phyloP scores from a whole-genome alignment of 2,329 filamentous ascomycete species.

The Periconia sp. region DNA sequence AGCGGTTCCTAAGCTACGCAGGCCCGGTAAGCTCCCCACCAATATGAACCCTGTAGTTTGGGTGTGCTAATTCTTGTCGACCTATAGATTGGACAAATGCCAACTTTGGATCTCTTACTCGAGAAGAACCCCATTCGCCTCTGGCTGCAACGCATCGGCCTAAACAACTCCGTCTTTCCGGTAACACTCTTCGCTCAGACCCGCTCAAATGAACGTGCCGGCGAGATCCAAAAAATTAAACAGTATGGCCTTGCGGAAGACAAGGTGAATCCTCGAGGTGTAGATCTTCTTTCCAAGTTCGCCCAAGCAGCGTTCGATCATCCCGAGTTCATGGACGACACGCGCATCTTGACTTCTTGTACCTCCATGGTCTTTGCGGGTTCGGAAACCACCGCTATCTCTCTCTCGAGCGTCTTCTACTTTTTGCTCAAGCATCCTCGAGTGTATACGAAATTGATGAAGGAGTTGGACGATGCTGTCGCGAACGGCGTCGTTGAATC shows the following conservation, averaged over 20 bases:
- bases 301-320: conserved; percentile 70
- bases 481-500: conserved; percentile 54
- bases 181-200: conserved; percentile 74
- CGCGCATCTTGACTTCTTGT: conserved; percentile 72
- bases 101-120: conserved; percentile 70
- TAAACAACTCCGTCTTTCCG: conserved; percentile 73
- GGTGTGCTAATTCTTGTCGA: conserved; percentile 13
- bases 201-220: conserved; percentile 69
- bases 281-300: conserved; percentile 74
- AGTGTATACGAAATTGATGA: conserved; percentile 61
- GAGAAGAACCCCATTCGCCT: conserved; percentile 78
- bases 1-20: conserved; percentile 71
- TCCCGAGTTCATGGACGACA: conserved; percentile 74
- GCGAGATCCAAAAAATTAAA: conserved; percentile 58
- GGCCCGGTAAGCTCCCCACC: conserved; percentile 68
- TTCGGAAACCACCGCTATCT: conserved; percentile 80
- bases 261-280: conserved; percentile 44
- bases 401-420: conserved; percentile 74
- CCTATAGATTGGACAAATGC: conserved; percentile 72
- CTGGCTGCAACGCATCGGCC: conserved; percentile 69
- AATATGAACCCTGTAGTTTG: not conserved
- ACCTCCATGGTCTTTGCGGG: conserved; percentile 76
- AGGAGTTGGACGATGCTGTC: conserved; percentile 68
- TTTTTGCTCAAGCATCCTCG: conserved; percentile 69
- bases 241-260: conserved; percentile 47